Percentiles rank a stretch among this genome's conserved stretches.
Conservation (phyloP, 176 grass and related monocot genomes). For the Oryza australiensis region DNA sequence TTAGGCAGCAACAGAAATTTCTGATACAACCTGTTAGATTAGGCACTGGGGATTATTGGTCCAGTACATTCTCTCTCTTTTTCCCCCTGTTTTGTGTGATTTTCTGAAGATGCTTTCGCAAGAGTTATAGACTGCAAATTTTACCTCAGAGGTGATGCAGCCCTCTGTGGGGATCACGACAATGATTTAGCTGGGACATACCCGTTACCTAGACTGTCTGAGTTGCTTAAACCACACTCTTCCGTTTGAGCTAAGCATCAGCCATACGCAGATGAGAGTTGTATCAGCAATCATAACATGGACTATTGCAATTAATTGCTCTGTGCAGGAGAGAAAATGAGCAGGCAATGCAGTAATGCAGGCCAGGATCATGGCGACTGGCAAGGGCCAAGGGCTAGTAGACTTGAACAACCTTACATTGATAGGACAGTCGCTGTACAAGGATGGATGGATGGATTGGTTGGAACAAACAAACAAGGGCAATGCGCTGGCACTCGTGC, state of each 20-base stretch:
- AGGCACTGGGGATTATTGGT: not conserved
- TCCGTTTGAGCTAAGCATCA: not conserved
- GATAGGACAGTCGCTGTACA: slow-evolving; percentile 35
- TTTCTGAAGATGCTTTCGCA: not conserved
- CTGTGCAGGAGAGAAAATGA: slow-evolving; percentile 5
- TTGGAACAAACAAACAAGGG: slow-evolving; percentile 15
- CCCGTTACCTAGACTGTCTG: not conserved
- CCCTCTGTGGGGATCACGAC: not conserved
- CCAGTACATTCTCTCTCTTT: not conserved
- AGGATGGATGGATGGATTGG: slow-evolving; percentile 22
- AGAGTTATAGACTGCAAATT: not conserved
- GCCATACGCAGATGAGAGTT: not conserved
- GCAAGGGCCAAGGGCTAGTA: slow-evolving; percentile 9
- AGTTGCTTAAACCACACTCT: slow-evolving; percentile 47
- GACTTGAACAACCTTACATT: slow-evolving; percentile 26
- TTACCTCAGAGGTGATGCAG: not conserved
- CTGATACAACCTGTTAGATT: not conserved
- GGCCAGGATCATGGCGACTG: not conserved
- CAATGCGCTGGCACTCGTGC: slow-evolving; percentile 53
- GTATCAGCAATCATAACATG: slow-evolving; percentile 21
- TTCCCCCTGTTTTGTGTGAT: not conserved
- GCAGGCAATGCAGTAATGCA: slow-evolving; percentile 37
- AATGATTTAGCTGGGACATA: slow-evolving; percentile 23
- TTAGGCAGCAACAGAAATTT: not conserved
- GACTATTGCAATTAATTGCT: slow-evolving; percentile 15